Base-by-base conservation (phyloP, 345 rosid genomes). In the Populus deltoides region DNA sequence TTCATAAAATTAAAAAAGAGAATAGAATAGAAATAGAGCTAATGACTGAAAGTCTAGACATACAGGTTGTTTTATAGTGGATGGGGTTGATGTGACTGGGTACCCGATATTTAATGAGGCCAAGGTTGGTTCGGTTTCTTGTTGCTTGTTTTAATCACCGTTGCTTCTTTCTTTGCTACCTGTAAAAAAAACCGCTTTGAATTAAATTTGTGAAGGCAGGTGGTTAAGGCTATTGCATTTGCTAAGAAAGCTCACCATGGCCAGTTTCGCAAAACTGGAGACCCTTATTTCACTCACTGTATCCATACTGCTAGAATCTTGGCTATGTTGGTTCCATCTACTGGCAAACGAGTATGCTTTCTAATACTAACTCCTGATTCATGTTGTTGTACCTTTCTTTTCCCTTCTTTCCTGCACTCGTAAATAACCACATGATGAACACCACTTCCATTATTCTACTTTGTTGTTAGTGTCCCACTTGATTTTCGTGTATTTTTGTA, bases 211-310 rank as follows among this genome's bases (percentile, higher is more conserved):
- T 84, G 79, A 91, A 88, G 93, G 90, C 88, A 91, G 94, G 94
- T 91, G 86, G 90, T 74, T 59, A 90, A 86, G 90, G 93, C 95
- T 86, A 87, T 91, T 72, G 87, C 85, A 63, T 91, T 91, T 81
- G 90, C 93, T 22, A 91, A 87, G 77, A 86, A 59, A 59, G 92
- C 95, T 77, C 95, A 91, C 70, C 81, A 82, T 69, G 89, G 95
- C 39, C 93, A 90, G 81, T 85, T 90, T 22, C 83, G 95, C 16
- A 91, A 84, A 82, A 91, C 91, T 0, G 95, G 93, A 71, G 95
- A 91, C 16, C 90, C 95, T 45, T 91, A 88, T 82, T 82, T 91
- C 83, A 79, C 85, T 1, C 93, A 91, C 74, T 90, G 93, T 76
- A 90, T 90, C 78, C 93, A 91, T 73, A 91, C 92, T 1, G 93